Evolutionary conservation across 1,284 basidiomycete species (phyloP), one percentile per base, ranked within the genome.

Genomic region (Ganoderma lingzhi): DNA sequence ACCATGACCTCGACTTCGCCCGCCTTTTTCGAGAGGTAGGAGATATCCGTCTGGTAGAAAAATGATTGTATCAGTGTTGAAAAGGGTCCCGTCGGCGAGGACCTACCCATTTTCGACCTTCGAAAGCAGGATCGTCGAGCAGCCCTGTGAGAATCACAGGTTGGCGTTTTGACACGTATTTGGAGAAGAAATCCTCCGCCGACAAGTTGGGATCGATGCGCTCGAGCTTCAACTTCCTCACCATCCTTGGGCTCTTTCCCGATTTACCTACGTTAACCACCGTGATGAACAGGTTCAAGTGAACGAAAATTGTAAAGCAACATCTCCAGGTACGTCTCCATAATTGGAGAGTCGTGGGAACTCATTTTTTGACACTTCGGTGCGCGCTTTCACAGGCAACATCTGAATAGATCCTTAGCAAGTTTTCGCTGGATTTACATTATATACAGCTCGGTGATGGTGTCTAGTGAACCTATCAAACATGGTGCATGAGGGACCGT

Each of bases 81-180:
- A 39, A 10, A 15, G 23, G 23, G 1, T 6, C 41, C 41, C 28
- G 4, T 39, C 28, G 35, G 30, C 15, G n/a, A 35, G 6, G n/a
- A 42, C 76, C 30, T 67, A 80, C 79, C 79, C 79, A 80, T 69
- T 74, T 71, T 48, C 60, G 55, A 0, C 75, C 77, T 35, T 76
- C 68, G 74, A 80, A 80, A 10, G 70, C 58, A 10, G 73, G 64
- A 69, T 80, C 79, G 65, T 79, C 76, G 1, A 76, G 72, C 0
- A 80, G 67, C 8, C 78, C 78, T 30, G 67, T 71, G 17, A 80
- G 69, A 28, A 79, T 65, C 61, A 76, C 77, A 1, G 79, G 79
- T 32, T 42, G 67, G 4, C 79, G 75, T 63, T 74, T 75, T 42
- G 76, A 73, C 59, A 79, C 71, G 67, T 74, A 80, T 10, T 71